Percentiles rank a stretch among this genome's conserved stretches.
phyloP scores from a whole-genome alignment of 2,329 filamentous ascomycete genomes.

The Emmonsiellopsis sp. region DNA sequence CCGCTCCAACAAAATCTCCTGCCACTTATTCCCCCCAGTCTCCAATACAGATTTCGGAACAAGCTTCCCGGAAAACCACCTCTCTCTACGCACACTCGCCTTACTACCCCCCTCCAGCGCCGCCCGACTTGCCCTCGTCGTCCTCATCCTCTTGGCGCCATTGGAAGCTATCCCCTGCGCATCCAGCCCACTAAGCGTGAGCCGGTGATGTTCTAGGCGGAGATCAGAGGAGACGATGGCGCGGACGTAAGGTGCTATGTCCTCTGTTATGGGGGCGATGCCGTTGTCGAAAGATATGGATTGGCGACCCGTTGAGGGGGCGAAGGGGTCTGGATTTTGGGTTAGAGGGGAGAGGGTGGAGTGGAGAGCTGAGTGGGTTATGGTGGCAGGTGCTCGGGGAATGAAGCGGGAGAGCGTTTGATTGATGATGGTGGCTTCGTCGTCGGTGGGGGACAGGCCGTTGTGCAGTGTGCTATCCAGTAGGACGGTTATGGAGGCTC shows the following conservation, averaged over 20 bases:
- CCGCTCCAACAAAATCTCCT: conserved; percentile 19
- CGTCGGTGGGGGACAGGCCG: conserved; percentile 7
- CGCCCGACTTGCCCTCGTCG: conserved; percentile 63
- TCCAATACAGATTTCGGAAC: conserved; percentile 53
- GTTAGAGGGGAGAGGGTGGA: conserved; percentile 45
- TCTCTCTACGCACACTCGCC: conserved; percentile 56
- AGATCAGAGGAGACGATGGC: conserved; percentile 70
- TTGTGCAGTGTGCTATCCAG: conserved; percentile 16
- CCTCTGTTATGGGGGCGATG: conserved; percentile 54
- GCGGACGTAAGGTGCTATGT: conserved; percentile 85
- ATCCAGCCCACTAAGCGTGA: conserved; percentile 52
- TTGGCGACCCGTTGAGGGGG: conserved; percentile 24
- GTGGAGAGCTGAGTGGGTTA: conserved; percentile 33
- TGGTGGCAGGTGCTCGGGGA: conserved; percentile 10
- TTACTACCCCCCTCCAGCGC: conserved; percentile 68
- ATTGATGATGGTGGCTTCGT: conserved; percentile 17
- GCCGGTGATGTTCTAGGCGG: conserved; percentile 57
- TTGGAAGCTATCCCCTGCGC: conserved; percentile 42
- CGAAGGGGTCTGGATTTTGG: conserved; percentile 25
- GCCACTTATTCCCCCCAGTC: conserved; percentile 47
- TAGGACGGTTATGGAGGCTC: conserved; percentile 23
- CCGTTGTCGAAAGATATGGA: conserved; percentile 70
- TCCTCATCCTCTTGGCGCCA: conserved; percentile 52
- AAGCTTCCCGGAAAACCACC: conserved; percentile 58
- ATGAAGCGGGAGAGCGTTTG: conserved; percentile 22